phyloP scores from a whole-genome alignment of 2,329 filamentous ascomycete species.

The Trichocomaceae sp. region DNA sequence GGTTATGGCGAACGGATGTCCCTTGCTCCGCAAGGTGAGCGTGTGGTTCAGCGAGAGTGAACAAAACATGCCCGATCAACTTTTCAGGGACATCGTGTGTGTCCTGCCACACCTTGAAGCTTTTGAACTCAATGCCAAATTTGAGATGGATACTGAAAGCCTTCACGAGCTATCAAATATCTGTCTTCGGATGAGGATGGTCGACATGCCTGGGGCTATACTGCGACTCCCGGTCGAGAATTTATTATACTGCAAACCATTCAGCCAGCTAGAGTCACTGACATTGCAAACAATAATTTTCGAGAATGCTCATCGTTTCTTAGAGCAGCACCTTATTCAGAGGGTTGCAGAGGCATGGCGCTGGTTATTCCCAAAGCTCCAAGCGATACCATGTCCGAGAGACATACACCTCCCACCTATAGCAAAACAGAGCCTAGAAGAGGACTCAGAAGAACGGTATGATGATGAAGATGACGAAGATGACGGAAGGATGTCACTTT shows the following conservation, averaged over 20 bases:
- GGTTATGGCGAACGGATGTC: not conserved
- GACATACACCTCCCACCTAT: not conserved
- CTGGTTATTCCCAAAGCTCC: conserved; percentile 1
- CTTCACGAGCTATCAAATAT: not conserved
- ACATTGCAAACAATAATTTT: not conserved
- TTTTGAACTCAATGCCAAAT: not conserved
- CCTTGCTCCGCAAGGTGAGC: not conserved
- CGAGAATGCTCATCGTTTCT: not conserved
- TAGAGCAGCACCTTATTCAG: not conserved
- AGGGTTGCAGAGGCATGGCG: not conserved
- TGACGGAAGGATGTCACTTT: not conserved
- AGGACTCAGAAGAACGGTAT: not conserved
- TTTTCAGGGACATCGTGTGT: not conserved
- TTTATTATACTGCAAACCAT: not conserved
- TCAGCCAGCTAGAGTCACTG: not conserved
- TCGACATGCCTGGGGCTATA: not conserved
- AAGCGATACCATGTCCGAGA: not conserved
- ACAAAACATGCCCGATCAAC: not conserved
- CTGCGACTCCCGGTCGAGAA: not conserved
- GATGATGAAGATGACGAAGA: not conserved
- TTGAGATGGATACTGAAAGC: not conserved
- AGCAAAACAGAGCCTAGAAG: not conserved
- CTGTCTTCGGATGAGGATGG: not conserved
- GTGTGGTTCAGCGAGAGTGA: not conserved
- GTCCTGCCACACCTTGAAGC: not conserved